Conservation (phyloP, 1,284 basidiomycete genomes). For the Trametes pubescens region DNA sequence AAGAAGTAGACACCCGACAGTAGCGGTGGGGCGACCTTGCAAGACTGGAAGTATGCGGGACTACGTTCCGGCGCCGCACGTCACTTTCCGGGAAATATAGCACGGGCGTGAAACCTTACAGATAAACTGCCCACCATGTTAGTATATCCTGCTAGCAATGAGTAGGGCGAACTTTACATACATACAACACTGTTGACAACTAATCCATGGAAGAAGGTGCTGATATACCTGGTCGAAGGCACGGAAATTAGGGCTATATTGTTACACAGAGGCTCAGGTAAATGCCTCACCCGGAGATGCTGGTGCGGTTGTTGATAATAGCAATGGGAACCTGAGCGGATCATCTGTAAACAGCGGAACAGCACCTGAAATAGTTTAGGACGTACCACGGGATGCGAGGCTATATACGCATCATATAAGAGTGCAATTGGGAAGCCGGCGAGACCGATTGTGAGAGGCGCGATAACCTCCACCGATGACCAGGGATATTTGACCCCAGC, state of each 20-base stretch:
- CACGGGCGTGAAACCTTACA: too few species aligned
- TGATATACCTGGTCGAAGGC: constrained; percentile 18
- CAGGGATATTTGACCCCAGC: constrained; percentile 45
- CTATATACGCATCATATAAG: constrained; percentile 40
- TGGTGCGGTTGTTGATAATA: constrained; percentile 38
- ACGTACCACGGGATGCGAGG: constrained; percentile 38
- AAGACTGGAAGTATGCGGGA: too few species aligned
- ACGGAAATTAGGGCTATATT: background rate
- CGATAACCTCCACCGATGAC: constrained; percentile 41
- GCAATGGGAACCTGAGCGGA: constrained; percentile 37
- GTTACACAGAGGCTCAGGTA: constrained; percentile 1
- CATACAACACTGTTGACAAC: constrained; percentile 38
- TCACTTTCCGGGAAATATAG: too few species aligned
- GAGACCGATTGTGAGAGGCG: constrained; percentile 42
- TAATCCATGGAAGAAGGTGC: constrained; percentile 44
- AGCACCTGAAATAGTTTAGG: background rate
- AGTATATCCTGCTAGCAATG: too few species aligned
- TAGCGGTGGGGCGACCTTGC: too few species aligned
- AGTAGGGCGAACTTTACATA: constrained; percentile 5
- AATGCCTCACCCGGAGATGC: constrained; percentile 41
- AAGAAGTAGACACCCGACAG: too few species aligned
- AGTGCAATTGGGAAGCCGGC: constrained; percentile 34
- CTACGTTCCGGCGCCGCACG: too few species aligned
- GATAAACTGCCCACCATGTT: too few species aligned
- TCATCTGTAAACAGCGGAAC: background rate